Conservation (phyloP, 2,329 filamentous ascomycete species). For the Gaeumannomyces sp. region DNA sequence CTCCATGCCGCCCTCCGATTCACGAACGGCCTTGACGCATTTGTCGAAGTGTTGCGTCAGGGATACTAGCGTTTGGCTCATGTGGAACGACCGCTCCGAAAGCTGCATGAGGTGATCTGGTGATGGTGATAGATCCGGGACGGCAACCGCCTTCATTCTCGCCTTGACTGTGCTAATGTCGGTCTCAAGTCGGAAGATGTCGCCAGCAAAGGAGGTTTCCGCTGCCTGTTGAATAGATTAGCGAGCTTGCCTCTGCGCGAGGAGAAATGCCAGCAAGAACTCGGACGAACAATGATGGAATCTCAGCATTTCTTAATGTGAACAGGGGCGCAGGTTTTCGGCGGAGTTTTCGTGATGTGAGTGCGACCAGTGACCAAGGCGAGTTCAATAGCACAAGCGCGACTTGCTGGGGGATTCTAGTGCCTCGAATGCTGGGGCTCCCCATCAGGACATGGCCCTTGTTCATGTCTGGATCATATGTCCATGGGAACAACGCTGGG, state of each 20-base stretch:
- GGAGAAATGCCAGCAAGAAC: neutral
- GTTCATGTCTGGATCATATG: neutral
- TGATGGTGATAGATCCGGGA: slow-evolving; percentile 24
- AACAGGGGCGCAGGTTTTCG: no score
- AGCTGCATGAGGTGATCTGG: slow-evolving; percentile 53
- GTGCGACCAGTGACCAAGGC: neutral
- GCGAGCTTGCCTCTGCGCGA: neutral
- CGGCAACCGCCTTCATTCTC: slow-evolving; percentile 39
- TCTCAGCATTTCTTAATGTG: neutral
- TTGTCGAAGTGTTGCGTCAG: slow-evolving; percentile 87
- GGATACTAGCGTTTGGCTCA: slow-evolving; percentile 74
- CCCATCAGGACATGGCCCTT: neutral
- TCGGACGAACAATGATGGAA: neutral
- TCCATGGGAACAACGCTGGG: neutral
- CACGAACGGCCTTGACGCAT: slow-evolving; percentile 83
- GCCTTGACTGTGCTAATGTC: slow-evolving; percentile 63
- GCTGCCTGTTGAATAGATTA: slow-evolving; percentile 38
- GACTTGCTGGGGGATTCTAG: neutral
- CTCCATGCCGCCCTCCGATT: slow-evolving; percentile 75
- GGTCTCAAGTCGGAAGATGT: slow-evolving; percentile 68
- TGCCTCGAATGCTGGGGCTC: neutral
- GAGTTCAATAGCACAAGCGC: no score
- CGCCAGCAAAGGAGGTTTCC: slow-evolving; percentile 68
- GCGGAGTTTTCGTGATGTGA: neutral
- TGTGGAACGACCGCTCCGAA: slow-evolving; percentile 69